Evolutionary conservation across 1,139 yeast species (phyloP).

Genomic region (Candida glucosophila): DNA sequence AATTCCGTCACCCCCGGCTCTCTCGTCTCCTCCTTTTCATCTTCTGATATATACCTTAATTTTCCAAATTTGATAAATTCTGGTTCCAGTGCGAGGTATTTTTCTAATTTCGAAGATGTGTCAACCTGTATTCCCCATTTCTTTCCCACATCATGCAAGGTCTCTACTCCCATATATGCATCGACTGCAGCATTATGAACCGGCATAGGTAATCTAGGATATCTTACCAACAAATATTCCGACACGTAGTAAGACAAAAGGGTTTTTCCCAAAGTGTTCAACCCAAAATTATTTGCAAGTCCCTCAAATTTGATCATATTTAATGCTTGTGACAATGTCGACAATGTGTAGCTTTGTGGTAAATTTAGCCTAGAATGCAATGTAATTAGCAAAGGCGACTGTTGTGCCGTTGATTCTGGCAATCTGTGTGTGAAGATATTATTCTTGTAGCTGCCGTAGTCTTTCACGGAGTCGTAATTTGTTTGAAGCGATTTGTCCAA

Average conservation of each 20-base stretch:
- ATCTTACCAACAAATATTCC: slow-evolving; percentile 62
- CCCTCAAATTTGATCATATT: slow-evolving; percentile 38
- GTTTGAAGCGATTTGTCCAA: slow-evolving; percentile 19
- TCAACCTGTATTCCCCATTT: slow-evolving; percentile 89
- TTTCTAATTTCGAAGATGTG: slow-evolving; percentile 51
- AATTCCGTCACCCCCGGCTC: slow-evolving; percentile 47
- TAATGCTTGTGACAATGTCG: slow-evolving; percentile 75
- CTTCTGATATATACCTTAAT: slow-evolving; percentile 42
- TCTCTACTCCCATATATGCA: slow-evolving; percentile 58
- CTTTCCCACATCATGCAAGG: slow-evolving; percentile 58
- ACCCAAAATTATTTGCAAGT: slow-evolving; percentile 68
- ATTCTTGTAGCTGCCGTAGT: slow-evolving; percentile 35
- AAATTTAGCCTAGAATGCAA: slow-evolving; percentile 68
- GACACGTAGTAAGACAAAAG: slow-evolving; percentile 68
- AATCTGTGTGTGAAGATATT: slow-evolving; percentile 38
- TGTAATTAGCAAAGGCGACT: slow-evolving; percentile 68
- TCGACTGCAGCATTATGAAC: slow-evolving; percentile 69
- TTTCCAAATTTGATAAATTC: slow-evolving; percentile 56
- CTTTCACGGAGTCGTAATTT: slow-evolving; percentile 21
- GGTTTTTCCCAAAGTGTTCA: slow-evolving; percentile 72
- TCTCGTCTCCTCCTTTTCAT: slow-evolving; percentile 25
- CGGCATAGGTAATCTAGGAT: slow-evolving; percentile 84
- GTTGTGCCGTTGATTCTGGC: slow-evolving; percentile 42
- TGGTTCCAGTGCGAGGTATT: slow-evolving; percentile 63
- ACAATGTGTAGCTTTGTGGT: slow-evolving; percentile 46